Evolutionary conservation across 2,329 filamentous ascomycete species (phyloP).

Genomic region (Ophiostoma perfectum): DNA sequence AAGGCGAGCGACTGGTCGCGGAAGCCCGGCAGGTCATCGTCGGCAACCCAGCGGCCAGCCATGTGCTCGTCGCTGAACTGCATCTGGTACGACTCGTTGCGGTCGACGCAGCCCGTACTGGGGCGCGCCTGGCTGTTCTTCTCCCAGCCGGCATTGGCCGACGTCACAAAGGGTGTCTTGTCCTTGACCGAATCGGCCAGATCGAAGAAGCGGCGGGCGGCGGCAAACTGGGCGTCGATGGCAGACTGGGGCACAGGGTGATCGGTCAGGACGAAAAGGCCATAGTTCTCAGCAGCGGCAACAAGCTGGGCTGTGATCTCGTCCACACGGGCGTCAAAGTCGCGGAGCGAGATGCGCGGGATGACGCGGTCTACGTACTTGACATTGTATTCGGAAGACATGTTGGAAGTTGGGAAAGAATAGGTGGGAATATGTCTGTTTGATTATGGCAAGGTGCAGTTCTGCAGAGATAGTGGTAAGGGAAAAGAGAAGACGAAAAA

Average conservation of each 20-base stretch:
- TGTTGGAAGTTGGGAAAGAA: not conserved
- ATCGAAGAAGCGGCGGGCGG: not conserved
- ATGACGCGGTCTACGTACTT: not conserved
- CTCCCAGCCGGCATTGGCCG: not conserved
- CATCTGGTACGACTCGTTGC: slow-evolving; percentile 2
- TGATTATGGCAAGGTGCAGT: not conserved
- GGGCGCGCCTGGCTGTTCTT: not conserved
- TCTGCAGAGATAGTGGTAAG: not conserved
- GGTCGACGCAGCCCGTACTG: not conserved
- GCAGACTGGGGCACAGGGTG: not conserved
- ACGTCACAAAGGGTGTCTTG: not conserved
- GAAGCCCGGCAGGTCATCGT: not conserved
- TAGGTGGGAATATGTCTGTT: not conserved
- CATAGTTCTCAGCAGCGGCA: not conserved
- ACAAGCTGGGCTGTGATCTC: not conserved
- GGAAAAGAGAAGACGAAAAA: not conserved
- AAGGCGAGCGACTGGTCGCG: not conserved
- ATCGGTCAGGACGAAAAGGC: not conserved
- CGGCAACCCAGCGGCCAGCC: not conserved
- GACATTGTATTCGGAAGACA: not conserved
- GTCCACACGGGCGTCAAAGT: not conserved
- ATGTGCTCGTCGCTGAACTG: not conserved
- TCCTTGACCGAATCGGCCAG: not conserved
- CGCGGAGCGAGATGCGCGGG: not conserved
- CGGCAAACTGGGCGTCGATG: not conserved